Evolutionary conservation across 768 basidiomycete genomes (phyloP).

Genomic region (Podaxis mareebaensis): DNA sequence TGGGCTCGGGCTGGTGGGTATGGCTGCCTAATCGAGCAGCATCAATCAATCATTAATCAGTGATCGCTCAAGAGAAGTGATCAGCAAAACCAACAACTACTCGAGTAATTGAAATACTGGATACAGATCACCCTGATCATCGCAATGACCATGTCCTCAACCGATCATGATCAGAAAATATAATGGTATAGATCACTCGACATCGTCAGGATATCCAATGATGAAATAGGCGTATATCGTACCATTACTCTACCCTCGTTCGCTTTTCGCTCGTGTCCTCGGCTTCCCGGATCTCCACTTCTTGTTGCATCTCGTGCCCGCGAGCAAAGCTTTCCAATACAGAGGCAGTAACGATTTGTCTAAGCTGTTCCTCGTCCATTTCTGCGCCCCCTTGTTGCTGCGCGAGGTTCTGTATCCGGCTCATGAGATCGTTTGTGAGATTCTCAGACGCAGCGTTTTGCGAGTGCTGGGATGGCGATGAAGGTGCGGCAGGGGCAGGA

Average conservation of each 20-base stretch:
- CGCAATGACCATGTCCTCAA: constrained; percentile 10
- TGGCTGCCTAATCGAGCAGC: background rate
- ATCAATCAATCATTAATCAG: constrained; percentile 11
- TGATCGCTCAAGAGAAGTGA: constrained; percentile 14
- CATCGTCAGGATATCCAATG: constrained; percentile 7
- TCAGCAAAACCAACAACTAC: background rate
- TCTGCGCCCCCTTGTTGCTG: constrained; percentile 53
- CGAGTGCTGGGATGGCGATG: constrained; percentile 59
- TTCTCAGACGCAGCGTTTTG: constrained; percentile 71
- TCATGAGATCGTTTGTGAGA: constrained; percentile 68
- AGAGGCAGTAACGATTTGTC: constrained; percentile 58
- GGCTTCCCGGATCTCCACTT: constrained; percentile 22
- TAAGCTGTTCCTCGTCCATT: constrained; percentile 65
- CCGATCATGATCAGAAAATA: constrained; percentile 17
- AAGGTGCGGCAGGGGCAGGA: constrained; percentile 1
- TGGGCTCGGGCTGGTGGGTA: background rate
- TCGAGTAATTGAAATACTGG: constrained; percentile 18
- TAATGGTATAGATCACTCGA: constrained; percentile 9
- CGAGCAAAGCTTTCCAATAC: constrained; percentile 67
- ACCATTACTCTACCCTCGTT: constrained; percentile 29
- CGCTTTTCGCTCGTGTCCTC: constrained; percentile 30
- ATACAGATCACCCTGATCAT: constrained; percentile 15
- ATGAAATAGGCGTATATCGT: background rate
- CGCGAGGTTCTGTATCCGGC: constrained; percentile 68
- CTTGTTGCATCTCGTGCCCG: constrained; percentile 53